A percentile compares a stretch with the other conserved stretches of the same genome.
Conservation (phyloP, 164 flowering plant genomes). For the Nelumbo lutea region DNA sequence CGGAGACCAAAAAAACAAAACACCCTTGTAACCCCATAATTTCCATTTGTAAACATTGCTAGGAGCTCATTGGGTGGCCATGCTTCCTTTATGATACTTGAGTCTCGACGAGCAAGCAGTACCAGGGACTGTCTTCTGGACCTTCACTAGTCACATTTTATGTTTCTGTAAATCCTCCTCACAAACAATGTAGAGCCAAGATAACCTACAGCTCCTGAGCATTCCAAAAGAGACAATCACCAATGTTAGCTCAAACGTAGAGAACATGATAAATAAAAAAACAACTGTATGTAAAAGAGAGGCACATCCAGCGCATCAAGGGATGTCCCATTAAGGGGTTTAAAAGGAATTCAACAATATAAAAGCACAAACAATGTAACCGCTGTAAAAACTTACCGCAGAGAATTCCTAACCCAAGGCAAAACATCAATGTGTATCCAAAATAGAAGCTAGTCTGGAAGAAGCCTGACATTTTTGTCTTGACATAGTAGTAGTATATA, state of each 20-base stretch:
- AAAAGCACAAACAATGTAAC: not conserved
- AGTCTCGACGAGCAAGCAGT: not conserved
- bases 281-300: no score
- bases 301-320: no score
- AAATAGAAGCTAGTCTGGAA: conserved; percentile 99
- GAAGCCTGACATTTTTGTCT: conserved; percentile 99
- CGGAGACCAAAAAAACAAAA: conserved; percentile 3
- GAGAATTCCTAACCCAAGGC: conserved; percentile 90
- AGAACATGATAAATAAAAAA: not conserved
- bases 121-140: not conserved
- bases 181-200: conserved; percentile 80
- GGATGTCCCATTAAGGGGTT: no score
- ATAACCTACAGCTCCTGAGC: conserved; percentile 85
- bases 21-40: not conserved
- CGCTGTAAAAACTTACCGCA: conserved; percentile 61
- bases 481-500: conserved; percentile 81
- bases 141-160: conserved; percentile 65
- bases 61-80: not conserved
- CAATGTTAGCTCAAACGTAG: not conserved
- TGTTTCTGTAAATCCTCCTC: conserved; percentile 90
- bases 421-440: conserved; percentile 96
- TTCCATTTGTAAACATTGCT: conserved; percentile 3
- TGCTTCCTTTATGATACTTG: not conserved
- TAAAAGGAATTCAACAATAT: no score
- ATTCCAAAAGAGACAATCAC: conserved; percentile 5